Evolutionary conservation across 257 asterid genomes (phyloP).

Genomic region (Apocynum venetum): DNA sequence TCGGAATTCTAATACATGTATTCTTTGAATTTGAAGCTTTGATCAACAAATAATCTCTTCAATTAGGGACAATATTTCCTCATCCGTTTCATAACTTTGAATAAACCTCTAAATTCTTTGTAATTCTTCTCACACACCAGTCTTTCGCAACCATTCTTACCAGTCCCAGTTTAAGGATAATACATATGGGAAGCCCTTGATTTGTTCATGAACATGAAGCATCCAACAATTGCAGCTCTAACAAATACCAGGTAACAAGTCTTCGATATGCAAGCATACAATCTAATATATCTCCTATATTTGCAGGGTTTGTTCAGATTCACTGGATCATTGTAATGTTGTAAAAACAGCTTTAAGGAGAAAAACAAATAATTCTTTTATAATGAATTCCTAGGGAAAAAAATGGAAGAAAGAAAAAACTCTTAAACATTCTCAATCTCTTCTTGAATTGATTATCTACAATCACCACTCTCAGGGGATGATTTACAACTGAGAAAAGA

Average conservation of each 20-base stretch:
- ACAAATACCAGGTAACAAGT: neutral
- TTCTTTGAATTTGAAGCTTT: neutral
- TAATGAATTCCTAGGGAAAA: too few relatives aligned
- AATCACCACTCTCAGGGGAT: too few relatives aligned
- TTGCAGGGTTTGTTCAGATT: neutral
- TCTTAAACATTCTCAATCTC: too few relatives aligned
- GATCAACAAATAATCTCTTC: neutral
- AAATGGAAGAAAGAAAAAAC: too few relatives aligned
- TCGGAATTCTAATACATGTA: too few relatives aligned
- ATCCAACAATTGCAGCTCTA: neutral
- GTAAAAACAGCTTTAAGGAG: too few relatives aligned
- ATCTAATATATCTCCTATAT: neutral
- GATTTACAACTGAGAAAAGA: too few relatives aligned
- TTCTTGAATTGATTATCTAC: too few relatives aligned
- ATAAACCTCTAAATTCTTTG: neutral
- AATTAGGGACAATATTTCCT: neutral
- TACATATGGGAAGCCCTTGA: too few relatives aligned
- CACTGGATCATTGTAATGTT: too few relatives aligned
- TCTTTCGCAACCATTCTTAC: too few relatives aligned
- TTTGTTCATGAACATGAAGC: neutral
- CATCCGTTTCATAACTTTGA: neutral
- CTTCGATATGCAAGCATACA: neutral
- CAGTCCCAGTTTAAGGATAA: neutral
- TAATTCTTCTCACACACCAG: neutral
- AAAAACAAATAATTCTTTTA: too few relatives aligned